Base-by-base conservation (phyloP, 495 filamentous ascomycete genomes). In the Aspergillus cavernicola region DNA sequence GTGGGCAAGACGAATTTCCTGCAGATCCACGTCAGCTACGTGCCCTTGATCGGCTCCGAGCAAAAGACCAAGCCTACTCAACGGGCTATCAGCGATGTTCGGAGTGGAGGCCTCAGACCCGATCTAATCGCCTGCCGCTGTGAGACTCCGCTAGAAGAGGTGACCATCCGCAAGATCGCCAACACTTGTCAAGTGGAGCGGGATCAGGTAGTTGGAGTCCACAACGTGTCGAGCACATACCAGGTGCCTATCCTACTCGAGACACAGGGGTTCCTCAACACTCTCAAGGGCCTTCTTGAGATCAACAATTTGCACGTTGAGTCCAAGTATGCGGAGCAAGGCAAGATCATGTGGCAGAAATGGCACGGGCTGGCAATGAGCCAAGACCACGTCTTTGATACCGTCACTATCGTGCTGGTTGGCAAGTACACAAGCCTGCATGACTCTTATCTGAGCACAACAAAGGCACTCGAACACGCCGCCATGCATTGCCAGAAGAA, bases 61-160 rank as follows among this genome's bases (percentile, higher is more conserved):
- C 82, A 93, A 71, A 98, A 97, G 83, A 97, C 90, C 12, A 98
- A 98, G 70, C 93, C 93, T 1, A 97, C 93, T 0, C 93, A 97
- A 66, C 79, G 86, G 56, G 89, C 93, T 31, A 90, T 96, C 66
- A 85, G 84, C 58, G 82, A 88, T 55, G 85, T 87, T 33, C 80
- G 92, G 40, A 88, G 83, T 55, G 84, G 86, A 57, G 92, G 93
- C 60, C 66, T 98, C 50, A 83, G 83, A 51, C 93, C 93, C 10
- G 93, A 98, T 67, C 67, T 96, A 59, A 93, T 97, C 70, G 93
- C 95, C 7, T 97, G 95, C 66, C 89, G 93, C 52, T 97, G 92
- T 64, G 84, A 88, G 59, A 70, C 73, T 35, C 78, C 83, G 5
- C 80, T 98, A 9, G 82, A 87, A 31, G 74, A 82, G 41, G 65